Conservation (phyloP, 305 asterid genomes). For the Plantago coronopus region DNA sequence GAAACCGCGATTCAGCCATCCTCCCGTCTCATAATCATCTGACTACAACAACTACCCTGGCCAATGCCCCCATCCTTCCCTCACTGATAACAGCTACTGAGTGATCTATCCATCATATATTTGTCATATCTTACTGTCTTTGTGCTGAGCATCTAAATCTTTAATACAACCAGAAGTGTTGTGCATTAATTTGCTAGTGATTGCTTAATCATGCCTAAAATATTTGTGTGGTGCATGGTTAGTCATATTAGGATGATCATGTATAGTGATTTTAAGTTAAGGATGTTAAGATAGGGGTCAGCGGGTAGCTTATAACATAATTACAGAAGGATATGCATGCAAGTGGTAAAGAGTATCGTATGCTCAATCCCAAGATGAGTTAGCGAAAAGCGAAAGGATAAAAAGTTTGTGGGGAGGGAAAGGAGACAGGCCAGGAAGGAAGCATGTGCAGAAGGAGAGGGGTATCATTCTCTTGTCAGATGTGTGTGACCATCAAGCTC, state of each 20-base stretch:
- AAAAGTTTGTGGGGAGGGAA: constrained; percentile 2
- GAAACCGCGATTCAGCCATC: neutral
- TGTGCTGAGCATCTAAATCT: neutral
- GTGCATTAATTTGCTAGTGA: constrained; percentile 10
- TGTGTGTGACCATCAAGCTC: constrained; percentile 4
- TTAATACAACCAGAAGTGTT: constrained; percentile 2
- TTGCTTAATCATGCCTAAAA: constrained; percentile 8
- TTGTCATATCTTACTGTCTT: neutral
- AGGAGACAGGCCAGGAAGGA: constrained; percentile 11
- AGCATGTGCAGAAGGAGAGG: constrained; percentile 12
- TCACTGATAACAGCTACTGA: constrained; percentile 2
- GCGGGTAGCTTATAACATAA: constrained; percentile 3
- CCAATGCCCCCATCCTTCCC: constrained; percentile 4
- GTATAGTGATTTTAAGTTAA: constrained; percentile 11
- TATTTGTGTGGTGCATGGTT: constrained; percentile 14
- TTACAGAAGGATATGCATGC: neutral
- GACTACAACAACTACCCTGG: constrained; percentile 6
- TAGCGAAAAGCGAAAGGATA: neutral
- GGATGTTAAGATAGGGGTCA: constrained; percentile 9
- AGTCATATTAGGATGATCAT: constrained; percentile 6
- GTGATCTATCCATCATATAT: neutral
- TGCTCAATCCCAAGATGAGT: neutral
- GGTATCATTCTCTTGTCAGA: constrained; percentile 7
- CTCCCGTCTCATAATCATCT: constrained; percentile 3
- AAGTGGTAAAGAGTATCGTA: neutral